phyloP scores from a whole-genome alignment of 345 rosid genomes.

The Citrus reticulata region DNA sequence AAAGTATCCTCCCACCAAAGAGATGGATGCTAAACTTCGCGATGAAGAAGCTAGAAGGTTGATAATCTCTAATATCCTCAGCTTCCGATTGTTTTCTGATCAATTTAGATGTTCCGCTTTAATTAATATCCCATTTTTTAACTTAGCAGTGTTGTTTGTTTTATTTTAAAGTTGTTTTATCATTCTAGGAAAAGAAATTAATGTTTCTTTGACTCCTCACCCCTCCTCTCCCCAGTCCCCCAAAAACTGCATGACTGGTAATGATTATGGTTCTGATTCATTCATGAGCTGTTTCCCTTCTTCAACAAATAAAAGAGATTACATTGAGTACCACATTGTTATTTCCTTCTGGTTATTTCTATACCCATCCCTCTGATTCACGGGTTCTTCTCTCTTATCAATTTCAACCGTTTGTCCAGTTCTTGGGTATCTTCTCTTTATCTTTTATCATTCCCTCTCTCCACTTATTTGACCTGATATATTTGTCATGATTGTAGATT shows the following conservation, averaged over 20 bases:
- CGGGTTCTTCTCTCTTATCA: neutral
- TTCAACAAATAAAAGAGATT: neutral
- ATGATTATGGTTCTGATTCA: neutral
- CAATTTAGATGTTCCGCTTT: neutral
- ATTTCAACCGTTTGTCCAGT: neutral
- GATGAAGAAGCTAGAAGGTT: slow-evolving; percentile 89
- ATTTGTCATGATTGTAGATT: slow-evolving; percentile 29
- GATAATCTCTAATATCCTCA: slow-evolving; percentile 2
- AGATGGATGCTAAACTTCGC: slow-evolving; percentile 75
- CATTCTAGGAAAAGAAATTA: neutral
- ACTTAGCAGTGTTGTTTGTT: neutral
- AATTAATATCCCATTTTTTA: neutral
- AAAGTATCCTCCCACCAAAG: slow-evolving; percentile 80
- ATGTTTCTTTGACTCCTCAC: neutral
- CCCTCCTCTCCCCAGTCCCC: no score
- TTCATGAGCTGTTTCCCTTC: neutral
- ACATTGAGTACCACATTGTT: neutral
- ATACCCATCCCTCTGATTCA: neutral
- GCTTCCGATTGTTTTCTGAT: neutral
- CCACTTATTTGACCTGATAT: neutral
- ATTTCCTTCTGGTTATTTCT: neutral
- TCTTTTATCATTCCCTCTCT: neutral
- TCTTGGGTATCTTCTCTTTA: neutral
- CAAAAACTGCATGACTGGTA: no score
- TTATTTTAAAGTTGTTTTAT: neutral